Percentiles rank a stretch among this genome's conserved stretches.
Evolutionary conservation across 2,329 filamentous ascomycete genomes (phyloP).

Genomic region (Penicillium sp.): DNA sequence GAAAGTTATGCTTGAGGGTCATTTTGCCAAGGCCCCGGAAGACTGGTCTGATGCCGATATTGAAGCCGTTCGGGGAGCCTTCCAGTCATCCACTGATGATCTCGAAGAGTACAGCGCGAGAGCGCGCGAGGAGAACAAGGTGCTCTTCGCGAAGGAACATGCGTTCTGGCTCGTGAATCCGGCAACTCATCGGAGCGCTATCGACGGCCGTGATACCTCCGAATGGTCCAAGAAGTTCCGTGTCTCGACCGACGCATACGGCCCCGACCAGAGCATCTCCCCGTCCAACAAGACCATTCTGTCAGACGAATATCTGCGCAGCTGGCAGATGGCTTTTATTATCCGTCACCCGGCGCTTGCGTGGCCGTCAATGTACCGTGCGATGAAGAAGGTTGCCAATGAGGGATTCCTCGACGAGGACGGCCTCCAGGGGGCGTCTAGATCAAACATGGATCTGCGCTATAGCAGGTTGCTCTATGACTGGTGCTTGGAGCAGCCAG

Average conservation of each 20-base stretch:
- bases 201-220: conserved; percentile 2
- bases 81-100: conserved; percentile 28
- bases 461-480: conserved; percentile 38
- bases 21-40: conserved; percentile 15
- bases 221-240: conserved; percentile 16
- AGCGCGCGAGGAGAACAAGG: conserved; percentile 27
- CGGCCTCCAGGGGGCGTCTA: conserved; percentile 12
- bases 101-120: conserved; percentile 24
- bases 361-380: conserved; percentile 40
- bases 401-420: conserved; percentile 17
- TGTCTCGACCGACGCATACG: conserved; percentile 16
- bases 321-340: conserved; percentile 35
- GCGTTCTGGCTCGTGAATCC: conserved; percentile 29
- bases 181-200: conserved; percentile 15
- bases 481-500: conserved; percentile 29
- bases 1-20: conserved; percentile 8
- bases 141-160: conserved; percentile 40
- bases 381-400: conserved; percentile 20
- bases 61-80: conserved; percentile 18
- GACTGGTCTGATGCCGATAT: conserved; percentile 31
- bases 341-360: conserved; percentile 42
- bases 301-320: conserved; percentile 36
- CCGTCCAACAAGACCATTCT: conserved; percentile 34
- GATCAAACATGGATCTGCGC: conserved; percentile 28
- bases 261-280: conserved; percentile 22